Evolutionary conservation across 2,329 filamentous ascomycete species (phyloP).

Genomic region (Stemphylium vesicarium): DNA sequence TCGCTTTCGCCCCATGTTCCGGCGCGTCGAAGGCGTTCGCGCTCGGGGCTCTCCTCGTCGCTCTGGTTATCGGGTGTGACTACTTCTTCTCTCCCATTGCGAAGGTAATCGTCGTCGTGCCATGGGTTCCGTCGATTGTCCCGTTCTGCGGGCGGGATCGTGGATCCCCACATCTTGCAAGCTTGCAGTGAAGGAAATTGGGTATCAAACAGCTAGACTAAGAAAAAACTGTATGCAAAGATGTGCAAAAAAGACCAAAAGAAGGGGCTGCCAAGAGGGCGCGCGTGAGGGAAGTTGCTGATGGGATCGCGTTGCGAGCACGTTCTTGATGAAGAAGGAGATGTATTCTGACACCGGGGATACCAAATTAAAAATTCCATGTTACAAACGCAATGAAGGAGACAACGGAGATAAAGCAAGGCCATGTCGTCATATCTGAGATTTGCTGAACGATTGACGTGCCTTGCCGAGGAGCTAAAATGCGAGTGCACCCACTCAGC

Average conservation of each 20-base stretch:
- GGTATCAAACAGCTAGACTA: conserved; percentile 1
- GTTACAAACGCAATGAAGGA: conserved; percentile 18
- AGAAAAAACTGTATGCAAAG: not conserved
- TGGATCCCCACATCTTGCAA: conserved; percentile 32
- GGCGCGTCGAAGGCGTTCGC: conserved; percentile 39
- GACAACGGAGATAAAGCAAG: conserved; percentile 22
- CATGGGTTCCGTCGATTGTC: conserved; percentile 42
- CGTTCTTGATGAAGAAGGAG: not conserved
- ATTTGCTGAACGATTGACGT: conserved; percentile 15
- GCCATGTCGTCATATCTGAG: conserved; percentile 20
- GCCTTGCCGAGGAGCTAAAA: conserved; percentile 9
- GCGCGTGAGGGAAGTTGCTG: not conserved
- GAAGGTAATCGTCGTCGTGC: conserved; percentile 40
- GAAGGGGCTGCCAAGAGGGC: not conserved
- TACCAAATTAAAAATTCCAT: conserved; percentile 2
- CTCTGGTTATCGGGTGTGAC: conserved; percentile 15
- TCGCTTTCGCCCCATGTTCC: conserved; percentile 69
- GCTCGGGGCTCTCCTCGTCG: conserved; percentile 31
- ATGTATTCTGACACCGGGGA: not conserved
- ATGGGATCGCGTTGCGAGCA: not conserved
- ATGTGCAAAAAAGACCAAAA: not conserved
- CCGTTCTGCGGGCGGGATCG: conserved; percentile 26
- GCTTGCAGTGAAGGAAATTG: not conserved
- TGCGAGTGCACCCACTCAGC: conserved; percentile 3
- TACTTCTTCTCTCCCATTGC: conserved; percentile 25